Percentiles rank a stretch among this genome's conserved stretches.
phyloP scores from a whole-genome alignment of 345 rosid species.

The Leavenworthia alabamica region DNA sequence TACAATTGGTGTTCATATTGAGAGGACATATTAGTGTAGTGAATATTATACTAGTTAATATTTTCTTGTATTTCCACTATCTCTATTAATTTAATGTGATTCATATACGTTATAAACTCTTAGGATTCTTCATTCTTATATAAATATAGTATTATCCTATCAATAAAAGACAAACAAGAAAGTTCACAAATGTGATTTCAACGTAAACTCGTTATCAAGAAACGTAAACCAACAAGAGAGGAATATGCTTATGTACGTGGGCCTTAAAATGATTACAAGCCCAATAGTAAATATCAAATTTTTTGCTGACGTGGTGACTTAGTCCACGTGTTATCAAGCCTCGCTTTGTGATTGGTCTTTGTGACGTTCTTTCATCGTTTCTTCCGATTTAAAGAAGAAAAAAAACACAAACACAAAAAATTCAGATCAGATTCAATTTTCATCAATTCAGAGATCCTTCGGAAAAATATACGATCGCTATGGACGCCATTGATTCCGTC shows the following conservation, averaged over 20 bases:
- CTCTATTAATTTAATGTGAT: too few relatives aligned
- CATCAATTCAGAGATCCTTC: neutral
- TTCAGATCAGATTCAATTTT: neutral
- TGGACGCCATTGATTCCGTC: constrained; percentile 72
- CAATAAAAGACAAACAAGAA: too few relatives aligned
- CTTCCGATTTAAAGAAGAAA: neutral
- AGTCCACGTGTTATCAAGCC: neutral
- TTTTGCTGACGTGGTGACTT: neutral
- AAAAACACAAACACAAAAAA: neutral
- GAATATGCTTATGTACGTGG: neutral
- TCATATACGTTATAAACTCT: too few relatives aligned
- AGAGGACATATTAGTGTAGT: too few relatives aligned
- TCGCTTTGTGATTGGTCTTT: constrained; percentile 1
- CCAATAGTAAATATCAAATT: neutral
- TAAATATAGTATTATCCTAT: too few relatives aligned
- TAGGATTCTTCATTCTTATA: too few relatives aligned
- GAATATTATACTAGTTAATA: too few relatives aligned
- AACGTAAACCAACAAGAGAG: too few relatives aligned
- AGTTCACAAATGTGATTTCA: too few relatives aligned
- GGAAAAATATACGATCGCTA: constrained; percentile 15
- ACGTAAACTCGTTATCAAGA: too few relatives aligned
- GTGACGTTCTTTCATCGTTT: constrained; percentile 12
- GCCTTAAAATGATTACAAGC: neutral
- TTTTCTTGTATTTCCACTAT: too few relatives aligned
- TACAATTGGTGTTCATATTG: too few relatives aligned